phyloP scores from a whole-genome alignment of 1,284 basidiomycete species.

The Cryptococcus floricola region DNA sequence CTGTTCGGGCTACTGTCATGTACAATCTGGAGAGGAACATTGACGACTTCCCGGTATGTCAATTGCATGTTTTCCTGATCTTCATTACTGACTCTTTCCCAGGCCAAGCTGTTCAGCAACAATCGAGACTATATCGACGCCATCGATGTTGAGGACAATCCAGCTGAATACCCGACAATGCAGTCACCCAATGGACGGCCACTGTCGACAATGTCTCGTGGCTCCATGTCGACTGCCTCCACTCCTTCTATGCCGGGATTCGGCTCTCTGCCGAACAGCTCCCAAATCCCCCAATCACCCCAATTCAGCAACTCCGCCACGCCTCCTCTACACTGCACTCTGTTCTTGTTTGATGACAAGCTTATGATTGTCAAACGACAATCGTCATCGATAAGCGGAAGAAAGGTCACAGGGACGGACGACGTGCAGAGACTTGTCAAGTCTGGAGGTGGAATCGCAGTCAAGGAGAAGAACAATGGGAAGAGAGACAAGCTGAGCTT shows the following conservation, averaged over 20 bases:
- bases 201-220: conserved; percentile 12
- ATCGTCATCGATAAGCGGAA: conserved; percentile 66
- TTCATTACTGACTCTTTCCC: conserved; percentile 8
- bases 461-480: conserved; percentile 37
- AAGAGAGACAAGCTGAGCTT: conserved; percentile 78
- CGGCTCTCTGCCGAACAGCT: conserved; percentile 17
- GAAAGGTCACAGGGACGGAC: conserved; percentile 74
- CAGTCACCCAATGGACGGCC: conserved; percentile 19
- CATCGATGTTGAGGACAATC: conserved; percentile 85
- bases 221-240: conserved; percentile 27
- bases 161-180: conserved; percentile 52
- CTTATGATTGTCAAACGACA: conserved; percentile 87
- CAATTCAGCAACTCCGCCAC: conserved; percentile 4
- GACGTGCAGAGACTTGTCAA: conserved; percentile 74
- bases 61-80: not conserved
- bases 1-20: conserved; percentile 81
- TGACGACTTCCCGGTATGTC: conserved; percentile 72
- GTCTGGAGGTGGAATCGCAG: conserved; percentile 45
- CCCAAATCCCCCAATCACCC: conserved; percentile 53
- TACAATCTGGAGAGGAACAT: conserved; percentile 80
- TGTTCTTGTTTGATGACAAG: conserved; percentile 95
- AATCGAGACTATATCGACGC: conserved; percentile 85
- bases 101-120: conserved; percentile 74
- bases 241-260: conserved; percentile 47
- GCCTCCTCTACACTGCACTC: conserved; percentile 66